A percentile compares a stretch with the other conserved stretches of the same genome.
These are phyloP conservation scores for Sphagnum magellanicum DNA, from an alignment of 228 moss, liverwort and hornwort genomes.

Conservation along the genomic window DNA sequence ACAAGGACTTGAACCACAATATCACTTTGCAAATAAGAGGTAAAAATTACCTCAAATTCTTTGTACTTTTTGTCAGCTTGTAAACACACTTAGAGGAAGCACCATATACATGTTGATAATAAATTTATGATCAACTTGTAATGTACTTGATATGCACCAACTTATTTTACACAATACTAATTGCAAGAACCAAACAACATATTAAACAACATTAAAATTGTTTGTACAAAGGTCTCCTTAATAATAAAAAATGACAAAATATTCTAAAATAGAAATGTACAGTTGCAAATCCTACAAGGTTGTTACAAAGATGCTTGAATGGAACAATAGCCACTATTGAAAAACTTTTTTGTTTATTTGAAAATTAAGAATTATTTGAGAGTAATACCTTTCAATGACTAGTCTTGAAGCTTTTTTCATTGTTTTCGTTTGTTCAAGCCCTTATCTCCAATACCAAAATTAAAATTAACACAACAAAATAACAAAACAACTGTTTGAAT, in stretches of 20 bases:
- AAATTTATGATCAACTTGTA: no score
- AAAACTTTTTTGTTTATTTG: conserved; percentile 47
- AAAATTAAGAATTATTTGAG: conserved; percentile 37
- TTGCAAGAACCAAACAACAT: background rate
- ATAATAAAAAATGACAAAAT: background rate
- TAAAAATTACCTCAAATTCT: no score
- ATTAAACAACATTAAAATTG: no score
- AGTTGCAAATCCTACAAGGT: conserved; percentile 51
- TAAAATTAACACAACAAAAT: no score
- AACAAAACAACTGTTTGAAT: no score
- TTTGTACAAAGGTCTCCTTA: background rate
- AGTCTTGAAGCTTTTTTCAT: conserved; percentile 57
- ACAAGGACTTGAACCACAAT: no score
- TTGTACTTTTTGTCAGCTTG: no score
- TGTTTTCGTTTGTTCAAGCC: conserved; percentile 48
- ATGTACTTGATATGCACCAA: no score
- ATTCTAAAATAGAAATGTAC: conserved; percentile 6
- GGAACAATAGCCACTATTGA: conserved; percentile 52
- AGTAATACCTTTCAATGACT: conserved; percentile 53
- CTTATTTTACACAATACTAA: no score
- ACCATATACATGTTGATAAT: no score
- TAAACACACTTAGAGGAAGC: no score
- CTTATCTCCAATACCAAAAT: conserved; percentile 2
- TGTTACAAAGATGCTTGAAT: conserved; percentile 40
- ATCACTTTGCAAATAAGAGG: no score